Conservation (phyloP, 1,284 basidiomycete species). For the Puccinia polysora region DNA sequence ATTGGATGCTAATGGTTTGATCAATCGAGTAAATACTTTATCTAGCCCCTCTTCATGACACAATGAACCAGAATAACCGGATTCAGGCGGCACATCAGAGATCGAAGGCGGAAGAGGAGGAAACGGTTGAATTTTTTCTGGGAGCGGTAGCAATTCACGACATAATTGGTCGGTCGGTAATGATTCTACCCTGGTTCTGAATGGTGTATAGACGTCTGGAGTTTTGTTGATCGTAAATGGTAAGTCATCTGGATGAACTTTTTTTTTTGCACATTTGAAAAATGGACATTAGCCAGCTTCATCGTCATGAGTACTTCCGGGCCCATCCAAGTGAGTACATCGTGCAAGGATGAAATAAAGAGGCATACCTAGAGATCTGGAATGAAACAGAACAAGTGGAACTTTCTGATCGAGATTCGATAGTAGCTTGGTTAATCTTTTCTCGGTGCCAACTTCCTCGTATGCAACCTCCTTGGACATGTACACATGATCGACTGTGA, state of each 20-base stretch:
- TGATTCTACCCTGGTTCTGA: slow-evolving; percentile 57
- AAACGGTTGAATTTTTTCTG: slow-evolving; percentile 46
- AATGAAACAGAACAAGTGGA: slow-evolving; percentile 27
- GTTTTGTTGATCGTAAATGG: slow-evolving; percentile 55
- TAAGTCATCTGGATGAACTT: slow-evolving; percentile 55
- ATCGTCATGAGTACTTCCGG: no score
- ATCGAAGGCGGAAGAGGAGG: slow-evolving; percentile 44
- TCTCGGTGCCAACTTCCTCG: slow-evolving; percentile 39
- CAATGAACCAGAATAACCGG: slow-evolving; percentile 31
- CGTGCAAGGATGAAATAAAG: background rate
- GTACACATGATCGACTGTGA: slow-evolving; percentile 56
- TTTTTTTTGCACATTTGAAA: slow-evolving; percentile 43
- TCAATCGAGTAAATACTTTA: slow-evolving; percentile 47
- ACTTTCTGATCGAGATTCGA: slow-evolving; percentile 1
- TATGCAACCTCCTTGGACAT: slow-evolving; percentile 55
- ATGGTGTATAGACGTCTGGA: slow-evolving; percentile 58
- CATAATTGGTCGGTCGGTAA: slow-evolving; percentile 53
- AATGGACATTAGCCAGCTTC: no score
- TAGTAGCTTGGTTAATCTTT: slow-evolving; percentile 6
- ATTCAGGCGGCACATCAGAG: slow-evolving; percentile 52
- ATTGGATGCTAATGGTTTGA: slow-evolving; percentile 49
- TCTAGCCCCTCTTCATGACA: slow-evolving; percentile 45
- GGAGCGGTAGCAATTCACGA: slow-evolving; percentile 48
- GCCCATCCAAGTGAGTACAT: no score
- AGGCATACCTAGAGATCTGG: slow-evolving; percentile 29